Base-by-base conservation (phyloP, 2,329 filamentous ascomycete species). In the Colletotrichum destructivum region DNA sequence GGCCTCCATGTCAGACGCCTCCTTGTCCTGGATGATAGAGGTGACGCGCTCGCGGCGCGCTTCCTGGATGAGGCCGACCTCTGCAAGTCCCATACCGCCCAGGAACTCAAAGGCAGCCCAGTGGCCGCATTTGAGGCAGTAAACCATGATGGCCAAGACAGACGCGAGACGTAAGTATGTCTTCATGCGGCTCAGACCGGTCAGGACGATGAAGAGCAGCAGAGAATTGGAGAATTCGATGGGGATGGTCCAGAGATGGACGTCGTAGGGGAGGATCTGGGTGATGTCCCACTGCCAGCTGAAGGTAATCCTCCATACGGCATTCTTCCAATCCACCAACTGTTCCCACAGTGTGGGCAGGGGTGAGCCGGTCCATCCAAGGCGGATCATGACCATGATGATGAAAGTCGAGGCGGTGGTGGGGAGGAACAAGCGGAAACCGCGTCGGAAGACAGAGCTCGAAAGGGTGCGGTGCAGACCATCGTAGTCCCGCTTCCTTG, bases 221-320 rank as follows among this genome's bases (percentile, higher is more conserved):
- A 86, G 81, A 11, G 85, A 86, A 75, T 85, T 81, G 35, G 79
- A 82, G 63, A 85, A 83, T 67, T 87, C 85, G 66, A 86, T 81
- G 1, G 85, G 83, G 21, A 87, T 85, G 2, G 85, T 86, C 85
- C 85, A 87, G 18, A 87, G 78, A 64, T 86, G 84, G 11, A 82
- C 76, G 69, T 85, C 83, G 71, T 85, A 86, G 7, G 66, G 71
- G 6, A 75, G 73, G 2, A 66, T 62, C 52, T 78, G 78, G 26
- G 74, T 75, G 2, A 69, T 67, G 21, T 80, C 77, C 77, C 77
- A 79, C n/a, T 72, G 68, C 78, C 78, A 80, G 8, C 76, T 76
- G 42, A 76, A 76, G 21, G 73, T 71, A 12, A 78, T 74, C 13
- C 75, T 72, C 68, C 74, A 76, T 8, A 78, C 74, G 6, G 75